Base-by-base conservation (phyloP, 1,284 basidiomycete genomes). In the Cryptococcus floricola region DNA sequence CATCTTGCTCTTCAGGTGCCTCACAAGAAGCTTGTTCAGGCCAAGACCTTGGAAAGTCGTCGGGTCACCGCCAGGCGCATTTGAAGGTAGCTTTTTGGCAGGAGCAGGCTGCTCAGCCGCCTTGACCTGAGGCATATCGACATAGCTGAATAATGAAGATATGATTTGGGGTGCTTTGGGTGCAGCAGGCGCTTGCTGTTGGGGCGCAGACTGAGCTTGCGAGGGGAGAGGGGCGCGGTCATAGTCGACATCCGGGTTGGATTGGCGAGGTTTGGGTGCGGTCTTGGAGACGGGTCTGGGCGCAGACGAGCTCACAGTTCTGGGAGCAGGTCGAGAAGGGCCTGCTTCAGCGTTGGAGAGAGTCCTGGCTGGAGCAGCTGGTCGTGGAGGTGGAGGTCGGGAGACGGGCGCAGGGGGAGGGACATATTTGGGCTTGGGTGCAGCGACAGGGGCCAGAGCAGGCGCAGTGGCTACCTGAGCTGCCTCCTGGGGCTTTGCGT, bases 91-190 rank as follows among this genome's bases (percentile, higher is more conserved):
- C 14, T 68, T 71, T 8, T 78, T 45, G 37, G 57, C 13, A 18
- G 61, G 38, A n/a, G 50, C 41, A 13, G 55, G 48, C 16, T 45
- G 37, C 14, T 54, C 19, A 8, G 56, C 34, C 1, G 54, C 27
- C 6, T 61, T 50, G 16, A 65, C 60, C 4, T 67, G 55, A 7
- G 71, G 60, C 10, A 66, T 64, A 0, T 70, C 69, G 48, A 75
- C 73, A 58, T 84, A 89, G 1, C 90, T 86, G 79, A 97, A 97
- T 4, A 97, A 81, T 3, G 91, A 94, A 0, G 93, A 96, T 63
- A 96, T 91, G 59, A 93, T 80, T 69, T 93, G 89, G 5, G 82
- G 80, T 5, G 80, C 56, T 46, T 56, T 55, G 18, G 57, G 52
- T 39, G 64, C 64, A 77, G 48, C 47, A 42, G 76, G 67, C 59